Base-by-base conservation (phyloP, 768 basidiomycete species). In the Macrolepiota fuliginosa region DNA sequence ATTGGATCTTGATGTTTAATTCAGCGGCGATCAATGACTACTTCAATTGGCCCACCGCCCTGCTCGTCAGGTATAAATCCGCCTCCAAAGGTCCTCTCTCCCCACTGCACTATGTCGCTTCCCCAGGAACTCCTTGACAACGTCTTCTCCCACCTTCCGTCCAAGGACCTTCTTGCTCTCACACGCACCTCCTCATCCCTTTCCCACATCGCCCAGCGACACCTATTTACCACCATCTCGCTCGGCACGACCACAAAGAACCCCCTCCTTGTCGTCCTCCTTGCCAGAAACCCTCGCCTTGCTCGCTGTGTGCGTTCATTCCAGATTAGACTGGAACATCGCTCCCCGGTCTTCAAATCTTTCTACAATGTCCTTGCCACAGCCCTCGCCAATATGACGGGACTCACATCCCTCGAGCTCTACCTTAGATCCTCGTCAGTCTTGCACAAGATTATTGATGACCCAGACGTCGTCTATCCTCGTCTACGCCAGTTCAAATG, bases 291-390 rank as follows among this genome's bases (percentile, higher is more conserved):
- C 24, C 83, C 85, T n/a, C 73, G 74, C 57, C 70, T 91, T 67
- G 88, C 89, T 0, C 76, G 73, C 63, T 75, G 80, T 69, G 91
- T 92, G 56, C 81, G 87, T 66, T 75, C 79, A 32, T 86, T 92
- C 66, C 72, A 83, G 66, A 70, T 92, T 68, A 79, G 80, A 62
- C 64, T 88, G 58, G 77, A 77, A 70, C 69, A 80, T 53, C 66
- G 67, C 56, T 65, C 76, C 24, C 69, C 73, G 27, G 69, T 81
- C 69, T 78, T 84, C 66, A 73, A 69, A 47, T 58, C 78, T 2
- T 86, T 84, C 69, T 84, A 84, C 71, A 62, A 47, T 66, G 69
- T 72, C 55, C 82, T 91, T 58, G 73, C 79, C 47, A 59, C 63
- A 39, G 90, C 88, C 7, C 75, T 92, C 46, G 71, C 75, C 17